Conservation (phyloP, 345 rosid genomes). For the Gossypium thurberi region DNA sequence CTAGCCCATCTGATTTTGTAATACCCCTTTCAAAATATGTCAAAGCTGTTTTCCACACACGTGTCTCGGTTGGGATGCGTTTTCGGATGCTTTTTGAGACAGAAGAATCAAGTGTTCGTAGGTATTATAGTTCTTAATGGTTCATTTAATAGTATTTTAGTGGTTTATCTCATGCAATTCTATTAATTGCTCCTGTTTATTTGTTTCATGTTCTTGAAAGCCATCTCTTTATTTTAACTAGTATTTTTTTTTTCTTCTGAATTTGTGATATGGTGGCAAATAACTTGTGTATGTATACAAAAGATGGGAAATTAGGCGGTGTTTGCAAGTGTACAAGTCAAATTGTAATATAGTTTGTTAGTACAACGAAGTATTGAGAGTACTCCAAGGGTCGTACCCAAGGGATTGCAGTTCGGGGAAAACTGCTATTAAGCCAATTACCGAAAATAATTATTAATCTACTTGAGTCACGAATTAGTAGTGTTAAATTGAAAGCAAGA, state of each 20-base stretch:
- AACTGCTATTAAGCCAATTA: too few species aligned
- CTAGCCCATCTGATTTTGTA: slow-evolving; percentile 65
- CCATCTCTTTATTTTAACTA: not conserved
- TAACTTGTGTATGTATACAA: not conserved
- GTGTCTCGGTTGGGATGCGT: slow-evolving; percentile 44
- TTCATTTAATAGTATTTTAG: not conserved
- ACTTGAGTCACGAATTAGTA: too few species aligned
- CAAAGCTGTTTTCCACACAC: not conserved
- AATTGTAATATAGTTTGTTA: too few species aligned
- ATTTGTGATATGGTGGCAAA: not conserved
- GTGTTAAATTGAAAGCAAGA: too few species aligned
- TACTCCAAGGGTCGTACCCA: too few species aligned
- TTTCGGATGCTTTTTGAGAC: slow-evolving; percentile 73
- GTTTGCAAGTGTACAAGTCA: too few species aligned
- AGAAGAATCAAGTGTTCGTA: slow-evolving; percentile 67
- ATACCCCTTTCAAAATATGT: slow-evolving; percentile 33
- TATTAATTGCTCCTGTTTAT: not conserved
- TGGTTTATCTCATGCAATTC: not conserved
- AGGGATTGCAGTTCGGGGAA: too few species aligned
- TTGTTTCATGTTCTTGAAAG: not conserved
- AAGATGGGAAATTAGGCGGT: too few species aligned
- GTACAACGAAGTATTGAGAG: too few species aligned
- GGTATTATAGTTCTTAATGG: slow-evolving; percentile 27
- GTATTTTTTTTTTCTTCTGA: not conserved
- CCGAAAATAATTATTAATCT: too few species aligned